A percentile compares a stretch with the other conserved stretches of the same genome.
phyloP scores from a whole-genome alignment of 2,329 filamentous ascomycete species.

The Teratosphaeria gauchensis region DNA sequence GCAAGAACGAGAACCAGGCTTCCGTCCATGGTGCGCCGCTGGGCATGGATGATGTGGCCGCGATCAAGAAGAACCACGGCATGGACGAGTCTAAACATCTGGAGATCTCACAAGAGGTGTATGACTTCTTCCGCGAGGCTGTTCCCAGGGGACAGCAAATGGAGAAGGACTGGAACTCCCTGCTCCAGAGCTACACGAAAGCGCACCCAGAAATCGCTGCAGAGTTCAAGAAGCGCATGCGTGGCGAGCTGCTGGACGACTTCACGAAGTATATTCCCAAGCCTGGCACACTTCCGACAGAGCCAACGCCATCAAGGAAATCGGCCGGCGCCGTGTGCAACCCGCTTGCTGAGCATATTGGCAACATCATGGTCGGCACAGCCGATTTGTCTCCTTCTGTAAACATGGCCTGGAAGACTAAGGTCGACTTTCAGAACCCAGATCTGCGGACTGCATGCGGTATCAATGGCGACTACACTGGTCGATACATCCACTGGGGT shows the following conservation, averaged over 20 bases:
- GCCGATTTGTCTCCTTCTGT: slow-evolving; percentile 30
- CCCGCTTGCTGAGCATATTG: slow-evolving; percentile 23
- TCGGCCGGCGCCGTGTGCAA: slow-evolving; percentile 38
- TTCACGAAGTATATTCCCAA: slow-evolving; percentile 43
- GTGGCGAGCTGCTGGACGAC: slow-evolving; percentile 38
- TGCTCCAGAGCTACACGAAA: slow-evolving; percentile 35
- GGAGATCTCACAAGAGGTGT: slow-evolving; percentile 34
- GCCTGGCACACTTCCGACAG: slow-evolving; percentile 36
- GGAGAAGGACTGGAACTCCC: slow-evolving; percentile 40
- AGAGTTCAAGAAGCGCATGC: slow-evolving; percentile 40
- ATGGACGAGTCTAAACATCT: slow-evolving; percentile 38
- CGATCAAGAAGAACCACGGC: slow-evolving; percentile 44
- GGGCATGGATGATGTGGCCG: slow-evolving; percentile 43
- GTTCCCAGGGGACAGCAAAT: slow-evolving; percentile 36
- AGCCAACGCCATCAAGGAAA: slow-evolving; percentile 42
- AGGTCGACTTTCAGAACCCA: slow-evolving; percentile 41
- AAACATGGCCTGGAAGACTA: slow-evolving; percentile 33
- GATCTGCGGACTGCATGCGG: slow-evolving; percentile 29
- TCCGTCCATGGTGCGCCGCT: slow-evolving; percentile 51
- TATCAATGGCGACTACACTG: slow-evolving; percentile 44
- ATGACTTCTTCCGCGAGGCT: slow-evolving; percentile 44
- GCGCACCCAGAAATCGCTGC: slow-evolving; percentile 41
- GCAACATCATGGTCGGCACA: slow-evolving; percentile 28
- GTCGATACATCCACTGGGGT: slow-evolving; percentile 47
- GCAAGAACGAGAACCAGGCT: slow-evolving; percentile 40